These are phyloP conservation scores for Pueraria montana DNA, from an alignment of 306 rosid species.

Conservation along the genomic window DNA sequence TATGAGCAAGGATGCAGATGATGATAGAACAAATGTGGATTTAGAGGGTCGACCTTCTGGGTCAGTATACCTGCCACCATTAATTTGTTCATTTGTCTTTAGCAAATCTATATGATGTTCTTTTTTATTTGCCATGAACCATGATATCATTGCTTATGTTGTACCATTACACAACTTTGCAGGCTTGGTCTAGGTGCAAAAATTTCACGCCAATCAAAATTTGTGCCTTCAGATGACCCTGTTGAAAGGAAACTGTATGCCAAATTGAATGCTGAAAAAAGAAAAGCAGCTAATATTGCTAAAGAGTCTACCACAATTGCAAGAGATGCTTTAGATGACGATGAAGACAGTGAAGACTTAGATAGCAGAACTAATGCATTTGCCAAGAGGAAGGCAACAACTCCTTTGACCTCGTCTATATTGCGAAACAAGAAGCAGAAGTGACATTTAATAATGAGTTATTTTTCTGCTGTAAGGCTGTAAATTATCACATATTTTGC, in stretches of 20 bases:
- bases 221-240: constrained; percentile 72
- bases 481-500: constrained; percentile 4
- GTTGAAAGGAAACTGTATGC: constrained; percentile 72
- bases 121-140: neutral
- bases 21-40: constrained; percentile 54
- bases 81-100: no score
- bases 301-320: constrained; percentile 50
- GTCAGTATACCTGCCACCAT: constrained; percentile 49
- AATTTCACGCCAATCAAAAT: constrained; percentile 64
- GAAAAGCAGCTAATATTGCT: constrained; percentile 65
- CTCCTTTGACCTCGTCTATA: constrained; percentile 41
- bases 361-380: constrained; percentile 83
- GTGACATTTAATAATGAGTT: constrained; percentile 34
- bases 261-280: constrained; percentile 65
- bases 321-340: constrained; percentile 47
- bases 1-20: constrained; percentile 67
- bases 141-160: constrained; percentile 16
- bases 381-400: constrained; percentile 65
- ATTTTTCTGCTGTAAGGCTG: neutral
- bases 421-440: constrained; percentile 65
- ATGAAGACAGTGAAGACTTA: constrained; percentile 50
- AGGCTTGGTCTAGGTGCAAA: constrained; percentile 96
- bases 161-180: constrained; percentile 12
- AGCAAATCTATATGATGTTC: constrained; percentile 1
- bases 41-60: constrained; percentile 63